A percentile compares a stretch with the other conserved stretches of the same genome.
Conservation (phyloP, 441 rosid genomes). For the Erysimum pusillum region DNA sequence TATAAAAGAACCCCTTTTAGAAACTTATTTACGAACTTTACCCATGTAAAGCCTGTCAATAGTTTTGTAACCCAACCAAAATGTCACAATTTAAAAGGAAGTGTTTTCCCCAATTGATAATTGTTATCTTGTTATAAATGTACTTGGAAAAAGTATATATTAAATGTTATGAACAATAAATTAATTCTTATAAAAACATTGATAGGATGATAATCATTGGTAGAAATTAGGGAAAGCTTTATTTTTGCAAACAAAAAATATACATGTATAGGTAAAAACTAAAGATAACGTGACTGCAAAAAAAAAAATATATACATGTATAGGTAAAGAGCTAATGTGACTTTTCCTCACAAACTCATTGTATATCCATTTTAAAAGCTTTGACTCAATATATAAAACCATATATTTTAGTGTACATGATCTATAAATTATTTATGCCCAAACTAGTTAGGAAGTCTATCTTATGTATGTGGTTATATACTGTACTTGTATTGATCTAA, state of each 20-base stretch:
- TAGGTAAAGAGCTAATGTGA: neutral
- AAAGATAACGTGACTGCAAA: too few relatives aligned
- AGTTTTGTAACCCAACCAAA: constrained; percentile 18
- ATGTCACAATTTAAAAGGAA: neutral
- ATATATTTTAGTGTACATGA: neutral
- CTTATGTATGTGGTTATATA: neutral
- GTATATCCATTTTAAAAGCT: too few relatives aligned
- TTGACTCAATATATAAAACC: too few relatives aligned
- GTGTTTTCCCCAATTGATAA: too few relatives aligned
- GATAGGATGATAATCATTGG: neutral
- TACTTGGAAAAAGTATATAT: too few relatives aligned
- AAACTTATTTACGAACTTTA: constrained; percentile 2
- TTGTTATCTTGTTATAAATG: too few relatives aligned
- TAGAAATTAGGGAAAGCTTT: neutral
- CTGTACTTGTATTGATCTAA: neutral
- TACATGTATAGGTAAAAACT: too few relatives aligned
- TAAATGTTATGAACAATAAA: neutral
- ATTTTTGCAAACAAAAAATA: too few relatives aligned
- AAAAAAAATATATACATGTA: too few relatives aligned
- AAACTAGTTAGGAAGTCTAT: neutral
- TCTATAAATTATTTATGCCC: neutral
- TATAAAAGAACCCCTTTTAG: neutral
- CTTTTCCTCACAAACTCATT: neutral
- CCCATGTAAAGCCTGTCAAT: neutral
- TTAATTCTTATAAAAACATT: neutral